Percentiles rank a stretch among this genome's conserved stretches.
phyloP scores from a whole-genome alignment of 495 filamentous ascomycete genomes.

The Penicillium goetzii region DNA sequence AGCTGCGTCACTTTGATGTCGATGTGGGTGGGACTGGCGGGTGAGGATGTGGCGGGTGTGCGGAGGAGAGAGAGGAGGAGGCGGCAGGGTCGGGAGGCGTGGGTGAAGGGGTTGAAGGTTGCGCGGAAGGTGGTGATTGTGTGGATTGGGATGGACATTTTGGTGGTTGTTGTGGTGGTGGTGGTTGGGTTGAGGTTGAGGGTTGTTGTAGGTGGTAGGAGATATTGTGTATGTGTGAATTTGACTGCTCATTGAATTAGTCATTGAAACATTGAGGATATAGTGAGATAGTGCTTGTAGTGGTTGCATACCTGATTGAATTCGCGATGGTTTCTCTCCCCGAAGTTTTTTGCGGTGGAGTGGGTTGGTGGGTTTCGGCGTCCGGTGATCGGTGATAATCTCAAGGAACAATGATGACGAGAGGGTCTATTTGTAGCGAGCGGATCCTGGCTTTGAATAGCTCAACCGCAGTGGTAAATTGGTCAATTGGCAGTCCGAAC shows the following conservation, averaged over 20 bases:
- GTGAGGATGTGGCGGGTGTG: conserved; percentile 65
- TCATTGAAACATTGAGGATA: neutral
- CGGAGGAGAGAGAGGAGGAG: conserved; percentile 83
- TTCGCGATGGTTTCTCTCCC: conserved; percentile 9
- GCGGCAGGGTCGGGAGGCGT: conserved; percentile 74
- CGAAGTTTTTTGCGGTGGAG: conserved; percentile 30
- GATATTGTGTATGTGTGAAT: too few species aligned
- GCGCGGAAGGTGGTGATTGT: conserved; percentile 78
- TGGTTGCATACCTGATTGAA: conserved; percentile 22
- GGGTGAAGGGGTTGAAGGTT: conserved; percentile 90
- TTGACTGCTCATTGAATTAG: neutral
- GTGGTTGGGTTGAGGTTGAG: neutral
- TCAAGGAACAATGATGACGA: neutral
- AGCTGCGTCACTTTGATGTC: conserved; percentile 71
- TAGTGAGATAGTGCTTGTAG: neutral
- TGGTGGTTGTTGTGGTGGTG: conserved; percentile 26
- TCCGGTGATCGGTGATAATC: neutral
- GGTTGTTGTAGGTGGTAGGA: neutral
- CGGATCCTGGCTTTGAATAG: neutral
- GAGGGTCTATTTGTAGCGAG: neutral
- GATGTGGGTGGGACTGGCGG: conserved; percentile 73
- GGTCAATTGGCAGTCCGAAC: conserved; percentile 8
- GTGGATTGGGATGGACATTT: conserved; percentile 72
- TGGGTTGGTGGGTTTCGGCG: neutral
- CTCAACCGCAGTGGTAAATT: neutral